A percentile compares a stretch with the other conserved stretches of the same genome.
phyloP scores from a whole-genome alignment of 768 basidiomycete species.

The Termitomyces sp. region DNA sequence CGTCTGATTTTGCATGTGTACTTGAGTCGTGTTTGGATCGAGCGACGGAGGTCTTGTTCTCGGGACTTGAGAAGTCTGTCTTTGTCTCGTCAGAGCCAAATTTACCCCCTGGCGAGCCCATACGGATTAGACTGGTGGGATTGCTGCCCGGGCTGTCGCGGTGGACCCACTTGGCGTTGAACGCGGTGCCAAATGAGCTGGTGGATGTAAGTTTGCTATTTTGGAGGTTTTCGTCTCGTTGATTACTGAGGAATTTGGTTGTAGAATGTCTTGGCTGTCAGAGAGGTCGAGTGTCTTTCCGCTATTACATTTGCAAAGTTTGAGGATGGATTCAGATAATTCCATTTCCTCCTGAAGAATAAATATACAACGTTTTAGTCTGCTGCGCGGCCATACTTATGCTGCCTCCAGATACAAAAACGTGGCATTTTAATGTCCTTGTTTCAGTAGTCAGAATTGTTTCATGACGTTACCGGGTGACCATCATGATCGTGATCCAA shows the following conservation, averaged over 20 bases:
- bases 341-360: not conserved
- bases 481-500: no score
- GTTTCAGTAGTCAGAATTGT: no score
- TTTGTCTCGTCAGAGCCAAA: slow-evolving; percentile 36
- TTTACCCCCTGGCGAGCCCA: slow-evolving; percentile 30
- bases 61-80: slow-evolving; percentile 60
- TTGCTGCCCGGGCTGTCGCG: slow-evolving; percentile 76
- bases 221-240: not conserved
- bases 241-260: not conserved
- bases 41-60: slow-evolving; percentile 62
- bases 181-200: slow-evolving; percentile 73
- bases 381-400: not conserved
- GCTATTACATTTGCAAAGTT: slow-evolving; percentile 74
- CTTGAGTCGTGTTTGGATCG: slow-evolving; percentile 72
- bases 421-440: no score
- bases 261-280: slow-evolving; percentile 58
- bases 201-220: slow-evolving; percentile 63
- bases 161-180: slow-evolving; percentile 71
- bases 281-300: slow-evolving; percentile 65
- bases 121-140: slow-evolving; percentile 69
- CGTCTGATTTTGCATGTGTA: slow-evolving; percentile 67
- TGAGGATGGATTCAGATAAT: slow-evolving; percentile 38
- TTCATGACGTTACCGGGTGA: no score
- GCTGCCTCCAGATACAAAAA: no score
- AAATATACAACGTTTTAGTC: not conserved